These are phyloP conservation scores for Pterocarpus santalinus DNA, from an alignment of 306 rosid species.

Conservation along the genomic window DNA sequence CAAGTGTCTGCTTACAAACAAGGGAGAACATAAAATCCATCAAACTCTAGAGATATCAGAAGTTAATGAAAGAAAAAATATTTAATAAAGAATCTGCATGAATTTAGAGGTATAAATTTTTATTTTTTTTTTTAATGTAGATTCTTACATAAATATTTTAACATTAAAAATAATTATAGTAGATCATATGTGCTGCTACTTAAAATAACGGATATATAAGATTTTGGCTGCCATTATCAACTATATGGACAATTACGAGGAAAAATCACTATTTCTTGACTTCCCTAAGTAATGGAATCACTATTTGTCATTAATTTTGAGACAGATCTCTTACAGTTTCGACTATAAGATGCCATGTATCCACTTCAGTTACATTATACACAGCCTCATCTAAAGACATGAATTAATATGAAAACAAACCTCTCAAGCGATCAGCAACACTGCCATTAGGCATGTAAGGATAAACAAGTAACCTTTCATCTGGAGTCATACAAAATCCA, in stretches of 20 bases:
- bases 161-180: neutral
- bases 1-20: conserved; percentile 64
- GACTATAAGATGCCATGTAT: neutral
- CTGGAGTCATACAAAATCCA: conserved; percentile 89
- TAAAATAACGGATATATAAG: conserved; percentile 13
- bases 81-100: conserved; percentile 2
- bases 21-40: conserved; percentile 28
- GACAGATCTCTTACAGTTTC: neutral
- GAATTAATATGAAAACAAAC: conserved; percentile 61
- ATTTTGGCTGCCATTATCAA: neutral
- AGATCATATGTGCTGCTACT: conserved; percentile 6
- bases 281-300: conserved; percentile 7
- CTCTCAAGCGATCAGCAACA: conserved; percentile 97
- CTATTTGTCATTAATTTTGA: conserved; percentile 27
- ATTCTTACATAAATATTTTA: neutral
- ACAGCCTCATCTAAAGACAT: neutral
- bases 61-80: neutral
- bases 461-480: conserved; percentile 94
- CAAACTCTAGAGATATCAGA: neutral
- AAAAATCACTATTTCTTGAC: neutral
- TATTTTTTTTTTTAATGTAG: neutral
- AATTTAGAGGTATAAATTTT: neutral
- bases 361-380: neutral
- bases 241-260: too few species aligned
- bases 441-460: conserved; percentile 97